Evolutionary conservation across 805 yeast genomes (phyloP), one percentile per base, ranked within the genome.

Genomic region (Monosporozyma yasuniensis): DNA sequence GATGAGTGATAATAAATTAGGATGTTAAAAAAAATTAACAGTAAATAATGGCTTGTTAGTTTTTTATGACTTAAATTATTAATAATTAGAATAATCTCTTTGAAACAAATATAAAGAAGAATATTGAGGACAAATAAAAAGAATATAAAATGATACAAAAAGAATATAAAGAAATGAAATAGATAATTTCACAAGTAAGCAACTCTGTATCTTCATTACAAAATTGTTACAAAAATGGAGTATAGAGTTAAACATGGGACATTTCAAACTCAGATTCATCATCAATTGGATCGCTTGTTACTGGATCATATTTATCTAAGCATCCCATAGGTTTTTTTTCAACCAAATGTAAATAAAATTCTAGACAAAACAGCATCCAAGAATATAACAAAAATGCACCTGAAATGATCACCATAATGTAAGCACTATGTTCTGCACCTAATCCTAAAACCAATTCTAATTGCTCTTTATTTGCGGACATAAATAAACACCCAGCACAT

Each of bases 391-490:
- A 55, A 58, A 87, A 84, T 0, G 95, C 90, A 0, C 86, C 86
- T 6, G 90, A 78, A 11, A 81, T 67, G 4, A 84, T 72, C 4
- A 83, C 77, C 68, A 91, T 70, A 35, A 86, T 77, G 65, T 91
- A 91, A 0, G 96, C 80, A 46, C 91, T 80, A 58, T 86, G 93
- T 66, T 87, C 96, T 3, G 96, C 84, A 1, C 88, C 87, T 56
- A 86, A 72, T 56, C 80, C 81, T 48, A 80, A 69, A 1, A 90
- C 87, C 52, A 87, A 70, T 9, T 68, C 67, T 58, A 91, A 71
- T 63, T 90, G 96, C 64, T 91, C 96, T 63, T 90, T 96, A 54
- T 77, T 90, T 21, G 98, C 98, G 25, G 87, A 80, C 96, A 90
- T 90, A 64, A 91, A 91, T 54, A 87, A 61, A 7, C 84, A 65